A percentile compares a stretch with the other conserved stretches of the same genome.
Conservation (phyloP, 2,329 filamentous ascomycete species). For the Hortaea werneckii region DNA sequence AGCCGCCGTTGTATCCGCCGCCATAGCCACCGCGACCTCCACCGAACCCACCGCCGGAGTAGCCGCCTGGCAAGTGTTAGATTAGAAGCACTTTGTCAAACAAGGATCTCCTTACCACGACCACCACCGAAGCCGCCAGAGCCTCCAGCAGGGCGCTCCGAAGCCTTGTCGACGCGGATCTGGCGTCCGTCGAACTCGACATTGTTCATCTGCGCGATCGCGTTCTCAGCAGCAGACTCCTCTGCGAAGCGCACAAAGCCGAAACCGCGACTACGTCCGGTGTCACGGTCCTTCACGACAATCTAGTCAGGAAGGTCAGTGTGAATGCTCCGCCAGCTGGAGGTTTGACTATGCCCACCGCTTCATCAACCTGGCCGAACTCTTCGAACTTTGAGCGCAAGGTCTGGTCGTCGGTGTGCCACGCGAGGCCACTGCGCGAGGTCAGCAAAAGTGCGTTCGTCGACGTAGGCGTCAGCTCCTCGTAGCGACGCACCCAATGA, state of each 20-base stretch:
- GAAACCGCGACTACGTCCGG: slow-evolving; percentile 91
- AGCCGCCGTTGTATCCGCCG: slow-evolving; percentile 18
- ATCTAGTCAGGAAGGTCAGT: slow-evolving; percentile 47
- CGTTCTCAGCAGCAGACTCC: slow-evolving; percentile 65
- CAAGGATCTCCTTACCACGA: slow-evolving; percentile 20
- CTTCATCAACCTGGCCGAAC: slow-evolving; percentile 86
- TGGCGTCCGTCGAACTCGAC: slow-evolving; percentile 91
- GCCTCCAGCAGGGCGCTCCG: slow-evolving; percentile 61
- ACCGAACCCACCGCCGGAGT: slow-evolving; percentile 15
- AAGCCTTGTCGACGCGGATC: slow-evolving; percentile 93
- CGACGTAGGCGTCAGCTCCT: too few species aligned
- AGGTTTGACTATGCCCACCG: slow-evolving; percentile 49
- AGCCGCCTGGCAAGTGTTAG: slow-evolving; percentile 7
- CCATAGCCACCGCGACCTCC: slow-evolving; percentile 17
- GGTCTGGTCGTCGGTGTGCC: slow-evolving; percentile 89
- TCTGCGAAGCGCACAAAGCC: slow-evolving; percentile 86
- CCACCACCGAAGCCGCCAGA: slow-evolving; percentile 36
- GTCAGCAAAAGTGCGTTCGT: slow-evolving; percentile 6
- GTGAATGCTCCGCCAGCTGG: not conserved
- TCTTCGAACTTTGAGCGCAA: slow-evolving; percentile 86
- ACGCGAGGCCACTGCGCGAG: slow-evolving; percentile 74
- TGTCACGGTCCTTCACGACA: slow-evolving; percentile 95
- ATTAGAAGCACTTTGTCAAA: not conserved
- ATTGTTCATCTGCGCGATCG: slow-evolving; percentile 75
- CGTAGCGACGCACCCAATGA: slow-evolving; percentile 64